These are phyloP conservation scores for Phylloporus rhodoxanthus DNA, from an alignment of 768 basidiomycete genomes.

Conservation along the genomic window DNA sequence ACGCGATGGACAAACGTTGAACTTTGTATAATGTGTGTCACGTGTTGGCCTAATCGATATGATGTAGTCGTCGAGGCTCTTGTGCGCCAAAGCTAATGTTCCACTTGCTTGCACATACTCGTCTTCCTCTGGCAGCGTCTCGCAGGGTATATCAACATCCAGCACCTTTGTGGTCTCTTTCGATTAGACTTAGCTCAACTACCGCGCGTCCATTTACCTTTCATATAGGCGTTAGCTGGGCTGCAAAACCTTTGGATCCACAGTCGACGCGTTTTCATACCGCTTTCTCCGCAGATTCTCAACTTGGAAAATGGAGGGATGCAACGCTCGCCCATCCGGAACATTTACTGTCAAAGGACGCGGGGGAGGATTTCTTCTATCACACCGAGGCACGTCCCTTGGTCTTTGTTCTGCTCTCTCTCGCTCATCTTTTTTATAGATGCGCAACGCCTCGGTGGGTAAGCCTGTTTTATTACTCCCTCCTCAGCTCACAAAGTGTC, in stretches of 20 bases:
- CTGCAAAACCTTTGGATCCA: slow-evolving; percentile 55
- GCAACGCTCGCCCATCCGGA: slow-evolving; percentile 47
- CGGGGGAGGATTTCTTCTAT: slow-evolving; percentile 62
- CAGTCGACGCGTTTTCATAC: slow-evolving; percentile 30
- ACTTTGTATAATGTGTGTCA: slow-evolving; percentile 8
- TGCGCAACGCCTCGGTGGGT: slow-evolving; percentile 75
- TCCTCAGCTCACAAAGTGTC: slow-evolving; percentile 20
- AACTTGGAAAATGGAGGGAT: slow-evolving; percentile 68
- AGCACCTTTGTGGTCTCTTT: not conserved
- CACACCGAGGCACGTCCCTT: slow-evolving; percentile 56
- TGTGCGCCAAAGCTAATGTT: slow-evolving; percentile 6
- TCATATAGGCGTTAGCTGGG: slow-evolving; percentile 74
- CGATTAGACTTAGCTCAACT: slow-evolving; percentile 18
- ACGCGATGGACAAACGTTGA: slow-evolving; percentile 10
- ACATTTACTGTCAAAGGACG: slow-evolving; percentile 31
- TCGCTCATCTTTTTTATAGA: slow-evolving; percentile 37
- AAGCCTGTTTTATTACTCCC: slow-evolving; percentile 6
- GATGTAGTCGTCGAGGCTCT: not conserved
- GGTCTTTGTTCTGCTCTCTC: not conserved
- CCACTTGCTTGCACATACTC: slow-evolving; percentile 4
- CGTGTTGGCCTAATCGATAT: slow-evolving; percentile 12
- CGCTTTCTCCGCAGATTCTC: slow-evolving; percentile 54
- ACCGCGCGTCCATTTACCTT: slow-evolving; percentile 56
- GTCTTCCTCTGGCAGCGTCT: not conserved
- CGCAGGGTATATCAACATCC: not conserved